A percentile compares a stretch with the other conserved stretches of the same genome.
phyloP scores from a whole-genome alignment of 305 asterid genomes.

The Andrographis paniculata region DNA sequence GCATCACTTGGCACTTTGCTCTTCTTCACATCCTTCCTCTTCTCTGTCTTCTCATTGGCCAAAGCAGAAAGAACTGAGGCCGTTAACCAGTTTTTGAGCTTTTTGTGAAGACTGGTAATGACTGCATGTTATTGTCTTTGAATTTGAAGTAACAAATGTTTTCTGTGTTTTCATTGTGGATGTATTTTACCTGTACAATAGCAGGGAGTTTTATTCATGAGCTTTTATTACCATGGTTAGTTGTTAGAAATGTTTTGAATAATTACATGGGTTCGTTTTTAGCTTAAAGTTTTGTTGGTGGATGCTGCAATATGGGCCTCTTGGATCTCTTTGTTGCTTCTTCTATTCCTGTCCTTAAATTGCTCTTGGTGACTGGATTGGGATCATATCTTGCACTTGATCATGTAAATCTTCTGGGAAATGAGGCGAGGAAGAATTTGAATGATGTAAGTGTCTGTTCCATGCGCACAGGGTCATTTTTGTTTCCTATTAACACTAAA shows the following conservation, averaged over 20 bases:
- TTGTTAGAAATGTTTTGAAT: conserved; percentile 1
- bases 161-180: no score
- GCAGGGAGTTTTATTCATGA: neutral
- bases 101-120: no score
- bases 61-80: no score
- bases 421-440: conserved; percentile 74
- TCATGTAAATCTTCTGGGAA: conserved; percentile 42
- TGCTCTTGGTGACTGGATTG: conserved; percentile 67
- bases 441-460: conserved; percentile 43
- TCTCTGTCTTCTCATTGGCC: no score
- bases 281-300: conserved; percentile 16
- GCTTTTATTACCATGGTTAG: conserved; percentile 9
- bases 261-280: neutral
- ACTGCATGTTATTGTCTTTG: no score
- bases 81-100: no score
- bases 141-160: no score
- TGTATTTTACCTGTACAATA: no score
- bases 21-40: no score
- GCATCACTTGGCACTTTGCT: no score
- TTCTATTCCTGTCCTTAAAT: conserved; percentile 67
- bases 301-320: conserved; percentile 40
- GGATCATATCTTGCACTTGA: conserved; percentile 70
- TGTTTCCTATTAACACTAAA: neutral
- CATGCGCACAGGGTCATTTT: neutral
- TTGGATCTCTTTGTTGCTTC: conserved; percentile 62